Percentiles rank a stretch among this genome's conserved stretches.
Evolutionary conservation across 495 filamentous ascomycete genomes (phyloP).

Genomic region (Talaromyces liani): DNA sequence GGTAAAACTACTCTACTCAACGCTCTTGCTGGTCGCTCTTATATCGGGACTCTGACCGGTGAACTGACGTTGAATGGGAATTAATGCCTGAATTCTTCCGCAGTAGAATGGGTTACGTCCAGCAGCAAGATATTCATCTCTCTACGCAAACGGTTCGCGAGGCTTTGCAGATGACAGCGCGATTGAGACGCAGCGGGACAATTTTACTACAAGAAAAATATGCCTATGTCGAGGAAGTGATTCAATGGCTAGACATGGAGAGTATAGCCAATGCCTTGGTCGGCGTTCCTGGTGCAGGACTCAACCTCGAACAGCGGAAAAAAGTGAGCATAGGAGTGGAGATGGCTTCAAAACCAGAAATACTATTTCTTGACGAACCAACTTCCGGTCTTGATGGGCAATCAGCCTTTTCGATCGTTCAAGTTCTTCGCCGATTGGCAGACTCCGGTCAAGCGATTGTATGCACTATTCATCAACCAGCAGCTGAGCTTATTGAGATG

Average conservation of each 20-base stretch:
- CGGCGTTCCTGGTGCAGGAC: constrained; percentile 43
- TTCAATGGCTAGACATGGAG: constrained; percentile 83
- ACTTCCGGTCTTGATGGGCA: constrained; percentile 81
- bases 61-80: constrained; percentile 48
- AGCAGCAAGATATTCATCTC: constrained; percentile 91
- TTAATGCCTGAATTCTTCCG: constrained; percentile 72
- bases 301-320: constrained; percentile 91
- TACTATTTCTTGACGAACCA: constrained; percentile 94
- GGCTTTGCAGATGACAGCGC: constrained; percentile 74
- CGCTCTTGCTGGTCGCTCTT: constrained; percentile 47
- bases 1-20: constrained; percentile 63
- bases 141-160: constrained; percentile 78
- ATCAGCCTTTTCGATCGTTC: constrained; percentile 76
- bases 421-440: constrained; percentile 70
- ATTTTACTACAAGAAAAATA: constrained; percentile 69
- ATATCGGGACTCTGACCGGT: constrained; percentile 43
- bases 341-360: constrained; percentile 79
- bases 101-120: constrained; percentile 89
- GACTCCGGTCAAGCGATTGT: constrained; percentile 81
- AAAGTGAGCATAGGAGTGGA: constrained; percentile 87
- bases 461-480: constrained; percentile 91
- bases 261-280: constrained; percentile 32
- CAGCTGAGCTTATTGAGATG: constrained; percentile 78
- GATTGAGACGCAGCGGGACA: constrained; percentile 73
- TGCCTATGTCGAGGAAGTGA: constrained; percentile 85